Evolutionary conservation across 495 filamentous ascomycete species (phyloP).

Genomic region (Opeltia flavorubescens): DNA sequence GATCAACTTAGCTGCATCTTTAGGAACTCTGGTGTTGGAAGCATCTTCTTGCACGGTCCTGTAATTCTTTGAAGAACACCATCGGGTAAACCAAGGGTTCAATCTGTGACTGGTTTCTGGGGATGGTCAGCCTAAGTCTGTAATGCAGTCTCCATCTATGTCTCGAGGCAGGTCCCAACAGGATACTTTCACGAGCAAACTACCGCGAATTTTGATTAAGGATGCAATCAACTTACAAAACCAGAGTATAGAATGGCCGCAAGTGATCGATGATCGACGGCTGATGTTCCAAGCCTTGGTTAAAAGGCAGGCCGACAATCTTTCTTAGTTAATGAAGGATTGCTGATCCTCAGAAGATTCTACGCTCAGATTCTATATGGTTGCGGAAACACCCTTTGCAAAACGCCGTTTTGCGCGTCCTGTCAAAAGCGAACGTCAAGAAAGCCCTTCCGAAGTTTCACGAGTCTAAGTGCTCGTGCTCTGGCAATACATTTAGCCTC

Average conservation of each 20-base stretch:
- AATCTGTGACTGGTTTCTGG: too few relatives aligned
- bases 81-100: too few relatives aligned
- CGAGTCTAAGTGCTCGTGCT: conserved; percentile 54
- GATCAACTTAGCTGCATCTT: too few relatives aligned
- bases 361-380: conserved; percentile 74
- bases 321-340: neutral
- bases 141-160: too few relatives aligned
- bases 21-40: too few relatives aligned
- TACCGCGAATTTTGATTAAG: neutral
- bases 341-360: conserved; percentile 36
- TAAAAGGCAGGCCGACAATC: neutral
- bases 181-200: too few relatives aligned
- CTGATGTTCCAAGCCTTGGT: neutral
- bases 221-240: neutral
- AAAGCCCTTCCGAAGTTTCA: conserved; percentile 60
- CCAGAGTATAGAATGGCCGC: neutral
- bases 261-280: neutral
- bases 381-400: conserved; percentile 55
- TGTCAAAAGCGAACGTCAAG: conserved; percentile 52
- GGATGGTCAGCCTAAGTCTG: too few relatives aligned
- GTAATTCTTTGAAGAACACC: too few relatives aligned
- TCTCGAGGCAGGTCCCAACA: too few relatives aligned
- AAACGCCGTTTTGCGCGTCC: conserved; percentile 67
- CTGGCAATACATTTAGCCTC: conserved; percentile 67
- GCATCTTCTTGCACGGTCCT: too few relatives aligned